Conservation (phyloP, 257 asterid genomes). For the Petrea volubilis region DNA sequence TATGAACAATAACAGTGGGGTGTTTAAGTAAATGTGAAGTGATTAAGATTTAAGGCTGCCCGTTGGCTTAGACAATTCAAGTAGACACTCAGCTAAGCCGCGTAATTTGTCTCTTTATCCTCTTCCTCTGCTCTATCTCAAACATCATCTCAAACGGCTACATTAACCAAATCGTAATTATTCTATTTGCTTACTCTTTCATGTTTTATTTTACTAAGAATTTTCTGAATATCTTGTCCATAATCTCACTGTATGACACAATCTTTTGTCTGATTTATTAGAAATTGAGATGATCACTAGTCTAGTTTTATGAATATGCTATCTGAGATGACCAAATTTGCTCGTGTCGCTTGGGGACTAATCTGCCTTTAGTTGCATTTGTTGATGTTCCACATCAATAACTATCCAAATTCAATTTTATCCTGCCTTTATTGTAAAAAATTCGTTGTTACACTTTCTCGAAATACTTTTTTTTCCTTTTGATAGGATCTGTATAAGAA, state of each 20-base stretch:
- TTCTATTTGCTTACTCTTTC: background rate
- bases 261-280: background rate
- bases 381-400: background rate
- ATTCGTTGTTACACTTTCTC: too few relatives aligned
- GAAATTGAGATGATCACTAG: background rate
- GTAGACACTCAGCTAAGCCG: background rate
- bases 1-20: background rate
- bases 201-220: background rate
- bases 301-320: background rate
- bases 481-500: constrained; percentile 78
- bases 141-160: background rate
- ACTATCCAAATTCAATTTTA: too few relatives aligned
- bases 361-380: background rate
- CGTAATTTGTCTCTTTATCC: background rate
- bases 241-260: background rate
- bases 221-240: background rate
- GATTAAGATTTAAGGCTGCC: background rate
- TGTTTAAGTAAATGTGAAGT: background rate
- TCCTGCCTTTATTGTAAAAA: too few relatives aligned
- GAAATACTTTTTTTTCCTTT: background rate
- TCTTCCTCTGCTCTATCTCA: background rate
- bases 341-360: background rate
- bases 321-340: background rate
- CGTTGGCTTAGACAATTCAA: background rate
- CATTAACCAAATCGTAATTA: background rate